Evolutionary conservation across 805 yeast species (phyloP).

Genomic region (Yamadazyma olivae): DNA sequence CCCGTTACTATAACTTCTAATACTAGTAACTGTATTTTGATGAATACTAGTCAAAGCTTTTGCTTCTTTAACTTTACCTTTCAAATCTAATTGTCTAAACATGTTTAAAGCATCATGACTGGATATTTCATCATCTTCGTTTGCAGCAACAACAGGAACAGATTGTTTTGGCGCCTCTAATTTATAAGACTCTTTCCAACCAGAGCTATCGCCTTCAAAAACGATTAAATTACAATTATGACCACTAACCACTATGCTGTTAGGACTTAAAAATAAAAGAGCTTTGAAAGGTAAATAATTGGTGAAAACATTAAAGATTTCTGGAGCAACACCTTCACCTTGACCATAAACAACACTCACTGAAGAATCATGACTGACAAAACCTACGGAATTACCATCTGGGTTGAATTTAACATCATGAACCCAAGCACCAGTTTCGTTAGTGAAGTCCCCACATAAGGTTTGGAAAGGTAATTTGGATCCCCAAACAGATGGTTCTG

Average conservation of each 20-base stretch:
- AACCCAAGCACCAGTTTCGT: constrained; percentile 80
- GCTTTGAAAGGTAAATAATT: constrained; percentile 78
- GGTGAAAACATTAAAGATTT: constrained; percentile 58
- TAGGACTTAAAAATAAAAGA: constrained; percentile 64
- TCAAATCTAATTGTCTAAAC: constrained; percentile 93
- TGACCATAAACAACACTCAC: constrained; percentile 75
- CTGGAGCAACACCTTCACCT: constrained; percentile 59
- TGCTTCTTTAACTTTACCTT: constrained; percentile 59
- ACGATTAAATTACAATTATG: constrained; percentile 88
- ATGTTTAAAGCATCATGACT: constrained; percentile 83
- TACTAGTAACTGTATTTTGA: constrained; percentile 80
- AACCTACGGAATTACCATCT: constrained; percentile 72
- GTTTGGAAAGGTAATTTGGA: constrained; percentile 93
- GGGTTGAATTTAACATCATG: constrained; percentile 89
- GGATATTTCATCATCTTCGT: constrained; percentile 46
- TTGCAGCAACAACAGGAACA: constrained; percentile 44
- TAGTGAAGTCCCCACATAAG: constrained; percentile 73
- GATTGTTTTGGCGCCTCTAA: constrained; percentile 49
- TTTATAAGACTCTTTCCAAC: constrained; percentile 60
- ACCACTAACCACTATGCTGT: constrained; percentile 81
- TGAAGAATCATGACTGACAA: constrained; percentile 84
- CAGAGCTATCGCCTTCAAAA: constrained; percentile 63
- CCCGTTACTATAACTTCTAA: constrained; percentile 46
- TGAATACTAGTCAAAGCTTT: constrained; percentile 69
- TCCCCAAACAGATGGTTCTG: constrained; percentile 87